A percentile compares a stretch with the other conserved stretches of the same genome.
Evolutionary conservation across 345 rosid genomes (phyloP).

Genomic region (Geranium brycei): DNA sequence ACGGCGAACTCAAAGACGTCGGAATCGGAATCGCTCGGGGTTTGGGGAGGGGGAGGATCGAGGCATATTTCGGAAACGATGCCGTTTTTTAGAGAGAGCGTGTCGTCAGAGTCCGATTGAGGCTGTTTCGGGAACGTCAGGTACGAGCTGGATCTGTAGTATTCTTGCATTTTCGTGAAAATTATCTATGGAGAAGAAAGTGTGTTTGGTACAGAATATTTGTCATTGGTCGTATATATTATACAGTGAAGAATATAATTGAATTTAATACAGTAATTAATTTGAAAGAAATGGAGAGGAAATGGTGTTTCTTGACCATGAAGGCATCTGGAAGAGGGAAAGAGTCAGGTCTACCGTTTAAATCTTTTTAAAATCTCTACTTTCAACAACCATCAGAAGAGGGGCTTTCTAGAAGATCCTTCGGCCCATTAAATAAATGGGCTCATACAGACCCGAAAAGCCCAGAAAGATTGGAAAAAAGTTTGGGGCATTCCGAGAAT

Average conservation of each 20-base stretch:
- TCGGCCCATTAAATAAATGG: too few species aligned
- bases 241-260: too few species aligned
- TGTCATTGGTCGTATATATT: too few species aligned
- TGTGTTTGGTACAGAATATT: not conserved
- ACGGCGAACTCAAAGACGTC: slow-evolving; percentile 19
- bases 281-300: not conserved
- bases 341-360: too few species aligned
- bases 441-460: too few species aligned
- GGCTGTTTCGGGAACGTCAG: not conserved
- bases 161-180: not conserved
- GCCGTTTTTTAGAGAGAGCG: slow-evolving; percentile 14
- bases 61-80: not conserved
- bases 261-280: not conserved
- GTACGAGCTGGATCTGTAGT: not conserved
- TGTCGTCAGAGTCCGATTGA: slow-evolving; percentile 13
- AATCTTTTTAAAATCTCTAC: too few species aligned
- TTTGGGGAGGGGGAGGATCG: not conserved
- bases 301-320: not conserved
- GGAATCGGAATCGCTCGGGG: not conserved
- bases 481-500: slow-evolving; percentile 74
- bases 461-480: too few species aligned
- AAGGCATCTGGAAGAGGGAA: not conserved
- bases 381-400: too few species aligned
- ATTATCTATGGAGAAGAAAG: not conserved
- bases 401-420: too few species aligned